Evolutionary conservation across 441 rosid genomes (phyloP), one percentile per base, ranked within the genome.

Genomic region (Biscutella laevigata): DNA sequence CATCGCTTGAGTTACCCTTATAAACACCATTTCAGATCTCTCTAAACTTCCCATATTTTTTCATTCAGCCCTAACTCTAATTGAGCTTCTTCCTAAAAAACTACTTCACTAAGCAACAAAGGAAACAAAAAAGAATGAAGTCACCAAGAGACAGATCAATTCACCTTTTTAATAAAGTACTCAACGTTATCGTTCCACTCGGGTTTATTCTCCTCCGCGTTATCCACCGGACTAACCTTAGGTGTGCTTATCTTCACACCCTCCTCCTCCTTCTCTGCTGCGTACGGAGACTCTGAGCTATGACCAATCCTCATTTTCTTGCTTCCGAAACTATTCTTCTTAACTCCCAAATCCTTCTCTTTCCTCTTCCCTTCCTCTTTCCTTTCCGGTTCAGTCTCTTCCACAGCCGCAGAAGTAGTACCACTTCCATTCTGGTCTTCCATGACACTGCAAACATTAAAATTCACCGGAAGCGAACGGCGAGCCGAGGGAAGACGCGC

Each of bases 111-210:
- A 24, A 3, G 1, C 4, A 29, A 39, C n/a, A 5, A 55, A 37
- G 4, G 14, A 19, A 41, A 8, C 11, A 35, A 44, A 39, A 26
- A 3, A 33, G 19, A n/a, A n/a, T 22, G 3, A 22, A n/a, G n/a
- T 22, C 3, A 34, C 14, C 22, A 37, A 22, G 35, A 51, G 32
- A 46, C 11, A 4, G 27, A 22, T 19, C 11, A 27, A 45, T 36
- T 68, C 73, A 94, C 97, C 95, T 83, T 87, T 57, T 82, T 87
- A 47, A 80, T 76, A 49, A 94, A 94, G 65, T 94, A 87, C 8
- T 68, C 82, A 53, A 94, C 72, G 61, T 76, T 79, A 52, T 81
- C 79, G 19, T 83, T 83, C 84, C 86, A 78, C 28, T 82, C 86
- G 26, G 74, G 57, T 64, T 61, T 57, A 43, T 22, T 43, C 53